Evolutionary conservation across 2,329 filamentous ascomycete species (phyloP).

Genomic region (Colletotrichum incanum): DNA sequence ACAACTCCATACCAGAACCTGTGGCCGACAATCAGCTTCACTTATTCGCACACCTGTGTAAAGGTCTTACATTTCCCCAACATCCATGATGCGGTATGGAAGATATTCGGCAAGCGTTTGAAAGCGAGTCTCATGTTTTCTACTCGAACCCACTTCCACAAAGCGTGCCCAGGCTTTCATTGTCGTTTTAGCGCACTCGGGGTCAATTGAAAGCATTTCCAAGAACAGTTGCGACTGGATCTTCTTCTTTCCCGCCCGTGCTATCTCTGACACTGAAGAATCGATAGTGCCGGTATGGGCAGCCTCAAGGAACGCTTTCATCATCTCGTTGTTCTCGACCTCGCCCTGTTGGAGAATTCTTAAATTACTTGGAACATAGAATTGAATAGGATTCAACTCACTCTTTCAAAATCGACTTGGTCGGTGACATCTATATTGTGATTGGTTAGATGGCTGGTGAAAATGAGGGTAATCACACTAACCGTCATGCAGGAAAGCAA

Average conservation of each 20-base stretch:
- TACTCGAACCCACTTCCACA: neutral
- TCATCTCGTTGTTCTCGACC: slow-evolving; percentile 3
- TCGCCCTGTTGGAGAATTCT: neutral
- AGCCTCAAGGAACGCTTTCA: slow-evolving; percentile 3
- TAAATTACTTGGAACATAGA: neutral
- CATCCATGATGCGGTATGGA: slow-evolving; percentile 1
- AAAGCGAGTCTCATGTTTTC: neutral
- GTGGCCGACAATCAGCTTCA: neutral
- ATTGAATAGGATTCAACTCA: neutral
- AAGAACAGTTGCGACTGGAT: neutral
- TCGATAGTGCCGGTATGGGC: neutral
- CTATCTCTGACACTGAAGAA: neutral
- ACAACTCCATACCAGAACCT: slow-evolving; percentile 4
- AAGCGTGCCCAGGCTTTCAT: slow-evolving; percentile 10
- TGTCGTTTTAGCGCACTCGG: neutral
- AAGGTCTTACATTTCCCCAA: neutral
- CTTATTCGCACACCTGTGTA: neutral
- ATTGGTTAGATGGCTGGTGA: neutral
- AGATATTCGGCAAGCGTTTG: neutral
- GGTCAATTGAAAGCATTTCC: neutral
- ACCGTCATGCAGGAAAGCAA: slow-evolving; percentile 4
- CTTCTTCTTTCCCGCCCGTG: neutral
- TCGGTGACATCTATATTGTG: neutral
- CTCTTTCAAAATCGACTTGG: slow-evolving; percentile 2
- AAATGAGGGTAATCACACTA: neutral